Evolutionary conservation across 495 filamentous ascomycete species (phyloP).

Genomic region (Podospora comata): DNA sequence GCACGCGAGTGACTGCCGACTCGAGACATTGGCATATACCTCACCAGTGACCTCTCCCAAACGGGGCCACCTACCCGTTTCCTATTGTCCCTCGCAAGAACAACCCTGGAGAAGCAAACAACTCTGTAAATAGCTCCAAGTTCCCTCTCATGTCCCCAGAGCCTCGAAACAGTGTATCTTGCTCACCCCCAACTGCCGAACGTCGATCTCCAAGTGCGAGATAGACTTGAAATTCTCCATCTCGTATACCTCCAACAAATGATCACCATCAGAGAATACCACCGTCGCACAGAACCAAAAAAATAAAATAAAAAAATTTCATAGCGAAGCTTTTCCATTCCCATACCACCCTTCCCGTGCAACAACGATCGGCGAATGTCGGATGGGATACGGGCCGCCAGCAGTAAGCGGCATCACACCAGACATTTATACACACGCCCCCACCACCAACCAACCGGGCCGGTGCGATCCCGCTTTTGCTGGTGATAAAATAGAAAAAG

Average conservation of each 20-base stretch:
- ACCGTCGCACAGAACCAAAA: neutral
- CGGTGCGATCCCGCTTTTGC: conserved; percentile 2
- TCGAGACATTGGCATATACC: too few species aligned
- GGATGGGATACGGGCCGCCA: neutral
- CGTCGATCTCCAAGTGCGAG: neutral
- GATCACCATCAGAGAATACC: neutral
- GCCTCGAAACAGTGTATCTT: neutral
- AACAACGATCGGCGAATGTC: neutral
- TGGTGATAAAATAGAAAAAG: neutral
- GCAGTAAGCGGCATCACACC: neutral
- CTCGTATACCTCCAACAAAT: neutral
- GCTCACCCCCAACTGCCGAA: neutral
- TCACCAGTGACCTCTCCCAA: too few species aligned
- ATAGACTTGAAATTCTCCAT: neutral
- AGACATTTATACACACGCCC: neutral
- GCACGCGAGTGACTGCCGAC: too few species aligned
- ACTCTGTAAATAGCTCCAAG: neutral
- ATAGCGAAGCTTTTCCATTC: neutral
- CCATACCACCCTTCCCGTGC: neutral
- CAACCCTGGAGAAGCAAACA: neutral
- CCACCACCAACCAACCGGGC: neutral
- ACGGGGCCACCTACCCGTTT: too few species aligned
- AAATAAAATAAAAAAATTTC: neutral
- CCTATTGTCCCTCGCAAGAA: too few species aligned
- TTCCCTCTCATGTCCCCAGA: neutral